Percentiles rank a stretch among this genome's conserved stretches.
Conservation (phyloP, 371 early-diverging fungal genomes). For the Actinomortierella wolfii region DNA sequence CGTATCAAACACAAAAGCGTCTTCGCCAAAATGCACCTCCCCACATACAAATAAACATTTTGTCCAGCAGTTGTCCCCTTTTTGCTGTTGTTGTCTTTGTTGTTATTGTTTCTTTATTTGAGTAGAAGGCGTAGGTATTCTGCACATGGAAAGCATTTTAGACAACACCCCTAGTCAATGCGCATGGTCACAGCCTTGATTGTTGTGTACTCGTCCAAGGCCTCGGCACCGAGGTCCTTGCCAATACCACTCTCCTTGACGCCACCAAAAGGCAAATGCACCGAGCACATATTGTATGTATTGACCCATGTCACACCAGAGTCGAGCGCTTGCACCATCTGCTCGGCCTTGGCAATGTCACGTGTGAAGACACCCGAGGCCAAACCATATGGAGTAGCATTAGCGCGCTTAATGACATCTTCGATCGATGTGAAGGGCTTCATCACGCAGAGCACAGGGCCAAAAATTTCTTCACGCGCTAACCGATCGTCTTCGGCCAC, state of each 20-base stretch:
- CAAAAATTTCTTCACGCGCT: slow-evolving; percentile 90
- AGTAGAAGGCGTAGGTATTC: no score
- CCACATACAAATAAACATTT: no score
- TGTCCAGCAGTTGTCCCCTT: no score
- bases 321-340: slow-evolving; percentile 65
- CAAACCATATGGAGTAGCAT: slow-evolving; percentile 81
- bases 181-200: slow-evolving; percentile 69
- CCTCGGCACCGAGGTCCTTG: slow-evolving; percentile 77
- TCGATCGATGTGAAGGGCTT: slow-evolving; percentile 74
- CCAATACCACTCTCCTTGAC: slow-evolving; percentile 87
- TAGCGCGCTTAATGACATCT: slow-evolving; percentile 79
- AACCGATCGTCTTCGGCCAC: slow-evolving; percentile 69
- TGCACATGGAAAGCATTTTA: no score
- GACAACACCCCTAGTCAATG: slow-evolving; percentile 17
- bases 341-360: slow-evolving; percentile 67
- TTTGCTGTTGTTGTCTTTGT: no score
- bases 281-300: slow-evolving; percentile 61
- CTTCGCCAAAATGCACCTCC: no score
- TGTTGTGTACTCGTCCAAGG: slow-evolving; percentile 70
- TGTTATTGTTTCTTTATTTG: no score
- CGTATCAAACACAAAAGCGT: no score
- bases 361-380: slow-evolving; percentile 87
- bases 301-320: slow-evolving; percentile 88
- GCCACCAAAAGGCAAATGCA: slow-evolving; percentile 86
- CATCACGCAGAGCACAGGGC: slow-evolving; percentile 84